Evolutionary conservation across 2,329 filamentous ascomycete genomes (phyloP).

Genomic region (Helotiales sp.): DNA sequence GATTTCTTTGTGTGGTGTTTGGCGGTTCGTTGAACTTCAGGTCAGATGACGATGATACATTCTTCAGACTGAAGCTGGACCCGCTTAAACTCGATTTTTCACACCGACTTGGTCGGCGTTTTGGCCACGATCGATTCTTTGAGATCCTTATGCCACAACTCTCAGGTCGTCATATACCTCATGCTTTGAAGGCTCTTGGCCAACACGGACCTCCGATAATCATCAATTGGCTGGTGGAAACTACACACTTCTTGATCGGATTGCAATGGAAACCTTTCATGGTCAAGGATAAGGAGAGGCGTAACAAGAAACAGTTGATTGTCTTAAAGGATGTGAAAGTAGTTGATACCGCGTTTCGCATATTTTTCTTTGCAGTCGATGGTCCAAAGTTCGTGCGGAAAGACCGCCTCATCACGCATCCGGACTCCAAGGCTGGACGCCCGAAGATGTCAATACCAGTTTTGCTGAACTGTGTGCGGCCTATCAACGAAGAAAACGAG

Average conservation of each 20-base stretch:
- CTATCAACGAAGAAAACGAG: conserved; percentile 49
- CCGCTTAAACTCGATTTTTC: conserved; percentile 55
- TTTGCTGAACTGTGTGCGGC: conserved; percentile 60
- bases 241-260: conserved; percentile 37
- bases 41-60: conserved; percentile 43
- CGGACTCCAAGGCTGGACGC: conserved; percentile 4
- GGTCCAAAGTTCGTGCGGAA: conserved; percentile 41
- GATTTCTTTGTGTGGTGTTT: conserved; percentile 52
- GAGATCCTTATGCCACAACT: conserved; percentile 58
- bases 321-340: conserved; percentile 31
- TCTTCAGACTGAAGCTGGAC: conserved; percentile 54
- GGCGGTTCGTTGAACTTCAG: conserved; percentile 50
- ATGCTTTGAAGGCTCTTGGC: conserved; percentile 42
- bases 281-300: conserved; percentile 33
- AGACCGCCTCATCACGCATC: neutral
- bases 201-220: conserved; percentile 44
- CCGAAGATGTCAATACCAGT: conserved; percentile 44
- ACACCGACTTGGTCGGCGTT: conserved; percentile 58
- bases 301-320: conserved; percentile 47
- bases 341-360: conserved; percentile 46
- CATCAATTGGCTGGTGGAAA: conserved; percentile 47
- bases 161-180: conserved; percentile 38
- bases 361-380: conserved; percentile 61
- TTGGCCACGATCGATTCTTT: conserved; percentile 63
- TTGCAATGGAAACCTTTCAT: conserved; percentile 40